phyloP scores from a whole-genome alignment of 2,329 filamentous ascomycete genomes.

The Ceratocystis harringtonii region DNA sequence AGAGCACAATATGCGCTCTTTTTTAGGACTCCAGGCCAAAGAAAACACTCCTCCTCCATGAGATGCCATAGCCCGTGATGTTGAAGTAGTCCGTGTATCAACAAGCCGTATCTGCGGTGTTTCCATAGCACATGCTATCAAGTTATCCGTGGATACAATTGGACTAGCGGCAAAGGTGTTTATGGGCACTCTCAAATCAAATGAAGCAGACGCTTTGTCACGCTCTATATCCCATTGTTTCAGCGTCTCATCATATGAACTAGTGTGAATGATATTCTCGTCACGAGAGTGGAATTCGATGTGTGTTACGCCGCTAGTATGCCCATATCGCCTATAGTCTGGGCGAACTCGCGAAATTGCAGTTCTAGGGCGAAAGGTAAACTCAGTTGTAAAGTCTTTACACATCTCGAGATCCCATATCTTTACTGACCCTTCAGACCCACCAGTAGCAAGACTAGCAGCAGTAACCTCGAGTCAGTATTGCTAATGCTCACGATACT shows the following conservation, averaged over 20 bases:
- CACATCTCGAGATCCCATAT: conserved; percentile 71
- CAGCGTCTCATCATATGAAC: conserved; percentile 62
- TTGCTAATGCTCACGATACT: background rate
- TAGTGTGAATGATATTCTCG: conserved; percentile 57
- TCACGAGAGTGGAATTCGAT: conserved; percentile 69
- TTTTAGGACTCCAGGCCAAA: conserved; percentile 65
- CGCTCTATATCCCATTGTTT: conserved; percentile 59
- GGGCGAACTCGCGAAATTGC: conserved; percentile 32
- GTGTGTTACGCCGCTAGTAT: conserved; percentile 61
- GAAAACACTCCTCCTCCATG: conserved; percentile 54
- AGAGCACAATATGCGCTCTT: conserved; percentile 67
- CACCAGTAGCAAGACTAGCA: conserved; percentile 62
- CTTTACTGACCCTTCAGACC: conserved; percentile 68
- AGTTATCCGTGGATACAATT: conserved; percentile 48
- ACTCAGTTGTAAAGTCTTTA: conserved; percentile 29
- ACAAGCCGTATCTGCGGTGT: conserved; percentile 72
- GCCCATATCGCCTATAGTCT: conserved; percentile 25
- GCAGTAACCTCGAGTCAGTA: background rate
- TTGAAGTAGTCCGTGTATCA: conserved; percentile 33
- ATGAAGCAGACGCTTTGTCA: conserved; percentile 46
- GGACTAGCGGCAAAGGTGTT: conserved; percentile 68
- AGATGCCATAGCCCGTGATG: conserved; percentile 53
- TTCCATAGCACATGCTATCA: conserved; percentile 80
- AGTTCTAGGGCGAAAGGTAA: conserved; percentile 40
- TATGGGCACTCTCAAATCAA: conserved; percentile 51